Evolutionary conservation across 208 protist genomes (phyloP).

Genomic region (Trypanosoma lewisi): DNA sequence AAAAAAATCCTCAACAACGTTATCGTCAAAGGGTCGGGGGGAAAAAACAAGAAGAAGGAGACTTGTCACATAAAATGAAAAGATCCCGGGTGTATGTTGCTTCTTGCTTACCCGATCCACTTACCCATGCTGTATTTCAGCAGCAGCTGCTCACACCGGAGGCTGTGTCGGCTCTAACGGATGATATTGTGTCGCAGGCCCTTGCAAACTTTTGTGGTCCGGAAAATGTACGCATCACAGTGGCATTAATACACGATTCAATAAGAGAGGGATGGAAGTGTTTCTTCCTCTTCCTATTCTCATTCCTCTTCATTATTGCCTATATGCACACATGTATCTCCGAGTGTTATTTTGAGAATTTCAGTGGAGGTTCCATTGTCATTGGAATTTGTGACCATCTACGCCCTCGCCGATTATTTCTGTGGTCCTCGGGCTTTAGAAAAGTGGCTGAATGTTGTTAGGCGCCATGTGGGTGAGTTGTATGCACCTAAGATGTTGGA

Average conservation of each 20-base stretch:
- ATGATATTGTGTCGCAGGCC: slow-evolving; percentile 4
- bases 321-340: background rate
- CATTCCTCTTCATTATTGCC: background rate
- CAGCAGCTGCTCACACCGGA: background rate
- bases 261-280: background rate
- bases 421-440: background rate
- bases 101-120: background rate
- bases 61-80: too few relatives aligned
- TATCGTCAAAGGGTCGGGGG: too few relatives aligned
- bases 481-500: slow-evolving; percentile 1
- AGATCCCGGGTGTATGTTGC: slow-evolving; percentile 4
- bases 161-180: slow-evolving; percentile 1
- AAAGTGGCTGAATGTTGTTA: slow-evolving; percentile 3
- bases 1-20: too few relatives aligned
- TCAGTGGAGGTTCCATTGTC: slow-evolving; percentile 2
- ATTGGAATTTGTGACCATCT: slow-evolving; percentile 1
- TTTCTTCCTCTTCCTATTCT: slow-evolving; percentile 1
- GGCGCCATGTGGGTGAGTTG: background rate
- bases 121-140: slow-evolving; percentile 1
- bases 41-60: too few relatives aligned
- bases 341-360: background rate
- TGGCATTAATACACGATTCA: background rate
- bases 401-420: background rate
- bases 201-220: slow-evolving; percentile 5
- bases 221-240: background rate